Conservation (phyloP, 2,329 filamentous ascomycete genomes). For the Thielaviopsis populi region DNA sequence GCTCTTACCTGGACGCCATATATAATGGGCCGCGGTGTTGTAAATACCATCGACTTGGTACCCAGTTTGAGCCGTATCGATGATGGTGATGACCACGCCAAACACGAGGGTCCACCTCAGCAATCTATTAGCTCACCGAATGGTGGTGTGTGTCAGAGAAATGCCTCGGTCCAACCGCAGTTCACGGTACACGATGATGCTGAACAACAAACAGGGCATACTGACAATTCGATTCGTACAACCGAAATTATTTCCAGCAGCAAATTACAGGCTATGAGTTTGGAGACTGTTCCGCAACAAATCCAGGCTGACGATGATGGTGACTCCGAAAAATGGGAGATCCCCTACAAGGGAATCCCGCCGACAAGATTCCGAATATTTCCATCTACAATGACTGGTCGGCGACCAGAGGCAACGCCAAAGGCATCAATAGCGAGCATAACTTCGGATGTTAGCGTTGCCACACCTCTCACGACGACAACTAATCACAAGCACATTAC, state of each 20-base stretch:
- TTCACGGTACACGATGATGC: conserved; percentile 5
- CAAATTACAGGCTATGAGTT: conserved; percentile 3
- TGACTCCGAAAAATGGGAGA: conserved; percentile 28
- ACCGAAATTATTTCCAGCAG: conserved; percentile 9
- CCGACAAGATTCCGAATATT: conserved; percentile 63
- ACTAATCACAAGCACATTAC: conserved; percentile 27
- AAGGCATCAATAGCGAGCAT: background rate
- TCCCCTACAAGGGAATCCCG: conserved; percentile 44
- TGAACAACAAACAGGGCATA: background rate
- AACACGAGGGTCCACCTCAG: background rate
- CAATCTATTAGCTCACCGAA: conserved; percentile 18
- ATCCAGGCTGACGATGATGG: conserved; percentile 24
- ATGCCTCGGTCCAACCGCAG: background rate
- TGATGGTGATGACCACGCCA: conserved; percentile 26
- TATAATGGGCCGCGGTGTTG: conserved; percentile 78
- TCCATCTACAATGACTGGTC: conserved; percentile 42
- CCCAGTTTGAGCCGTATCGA: conserved; percentile 72
- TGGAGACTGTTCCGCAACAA: conserved; percentile 9
- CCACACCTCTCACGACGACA: background rate
- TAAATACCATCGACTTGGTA: conserved; percentile 68
- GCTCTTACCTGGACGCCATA: conserved; percentile 91
- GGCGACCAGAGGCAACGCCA: conserved; percentile 33
- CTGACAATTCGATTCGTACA: background rate
- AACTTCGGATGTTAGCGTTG: background rate
- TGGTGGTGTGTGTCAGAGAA: background rate